Percentiles rank a stretch among this genome's conserved stretches.
Conservation (phyloP, 768 basidiomycete genomes). For the Auriscalpium microsporum region DNA sequence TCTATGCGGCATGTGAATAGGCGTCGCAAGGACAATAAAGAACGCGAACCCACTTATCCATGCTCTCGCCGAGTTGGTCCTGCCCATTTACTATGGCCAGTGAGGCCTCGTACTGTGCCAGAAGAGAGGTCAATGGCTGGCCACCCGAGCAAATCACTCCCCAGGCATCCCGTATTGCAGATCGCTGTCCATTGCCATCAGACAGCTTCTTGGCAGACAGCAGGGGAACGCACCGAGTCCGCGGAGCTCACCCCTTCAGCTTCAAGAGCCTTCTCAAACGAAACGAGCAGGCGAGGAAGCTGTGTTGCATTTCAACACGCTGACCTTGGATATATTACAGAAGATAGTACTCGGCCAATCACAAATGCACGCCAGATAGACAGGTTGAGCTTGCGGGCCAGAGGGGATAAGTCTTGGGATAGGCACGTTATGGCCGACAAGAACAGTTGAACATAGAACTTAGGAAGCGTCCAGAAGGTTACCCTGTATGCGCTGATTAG, state of each 20-base stretch:
- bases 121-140: slow-evolving; percentile 3
- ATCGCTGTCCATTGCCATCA: slow-evolving; percentile 5
- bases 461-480: slow-evolving; percentile 53
- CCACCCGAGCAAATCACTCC: background rate
- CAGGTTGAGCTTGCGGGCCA: slow-evolving; percentile 22
- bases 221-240: slow-evolving; percentile 46
- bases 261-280: slow-evolving; percentile 48
- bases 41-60: slow-evolving; percentile 2
- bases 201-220: background rate
- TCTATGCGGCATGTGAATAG: background rate
- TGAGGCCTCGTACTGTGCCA: slow-evolving; percentile 10
- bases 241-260: slow-evolving; percentile 39
- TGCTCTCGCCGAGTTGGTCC: slow-evolving; percentile 3
- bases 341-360: slow-evolving; percentile 52
- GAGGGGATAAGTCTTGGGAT: slow-evolving; percentile 36
- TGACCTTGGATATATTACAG: background rate
- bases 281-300: slow-evolving; percentile 52
- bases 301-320: slow-evolving; percentile 18
- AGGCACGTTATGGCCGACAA: slow-evolving; percentile 56
- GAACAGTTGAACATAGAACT: slow-evolving; percentile 62
- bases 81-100: slow-evolving; percentile 5
- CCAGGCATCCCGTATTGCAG: slow-evolving; percentile 13
- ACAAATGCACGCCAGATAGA: slow-evolving; percentile 66
- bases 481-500: slow-evolving; percentile 51
- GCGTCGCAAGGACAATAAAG: background rate